Evolutionary conservation across 2,329 filamentous ascomycete genomes (phyloP).

Genomic region (Lachnellula arida): DNA sequence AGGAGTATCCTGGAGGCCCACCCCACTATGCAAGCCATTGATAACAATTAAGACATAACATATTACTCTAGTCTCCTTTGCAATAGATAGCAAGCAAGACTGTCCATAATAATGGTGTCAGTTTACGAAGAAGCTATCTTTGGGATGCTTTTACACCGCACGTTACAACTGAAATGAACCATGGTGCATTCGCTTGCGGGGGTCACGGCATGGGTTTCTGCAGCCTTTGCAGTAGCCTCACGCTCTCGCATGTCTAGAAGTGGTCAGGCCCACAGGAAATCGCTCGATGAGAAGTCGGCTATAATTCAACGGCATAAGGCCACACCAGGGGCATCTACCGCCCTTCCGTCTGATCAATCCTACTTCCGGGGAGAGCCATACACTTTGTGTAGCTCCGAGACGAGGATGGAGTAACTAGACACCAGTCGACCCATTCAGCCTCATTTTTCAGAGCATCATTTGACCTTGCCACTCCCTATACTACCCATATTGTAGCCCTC

Average conservation of each 20-base stretch:
- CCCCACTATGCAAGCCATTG: background rate
- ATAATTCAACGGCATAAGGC: background rate
- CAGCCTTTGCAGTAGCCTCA: constrained; percentile 6
- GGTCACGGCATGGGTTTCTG: constrained; percentile 14
- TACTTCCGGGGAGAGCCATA: background rate
- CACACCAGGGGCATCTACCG: background rate
- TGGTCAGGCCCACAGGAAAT: background rate
- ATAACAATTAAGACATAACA: background rate
- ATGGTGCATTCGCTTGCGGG: constrained; percentile 11
- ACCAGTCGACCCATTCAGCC: background rate
- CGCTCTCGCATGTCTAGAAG: background rate
- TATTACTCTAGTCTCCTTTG: background rate
- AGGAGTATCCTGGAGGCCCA: background rate
- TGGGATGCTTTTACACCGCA: background rate
- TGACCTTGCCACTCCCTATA: constrained; percentile 22
- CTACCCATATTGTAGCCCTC: constrained; percentile 28
- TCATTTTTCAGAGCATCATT: constrained; percentile 1
- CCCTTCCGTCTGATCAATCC: background rate
- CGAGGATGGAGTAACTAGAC: background rate
- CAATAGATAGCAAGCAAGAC: background rate
- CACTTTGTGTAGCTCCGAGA: too few relatives aligned
- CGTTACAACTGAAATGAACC: constrained; percentile 3
- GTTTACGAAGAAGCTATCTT: background rate
- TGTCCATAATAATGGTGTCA: background rate
- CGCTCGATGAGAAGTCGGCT: background rate